These are phyloP conservation scores for Akanthomyces lecanii DNA, from an alignment of 2,329 filamentous ascomycete genomes.

Conservation along the genomic window DNA sequence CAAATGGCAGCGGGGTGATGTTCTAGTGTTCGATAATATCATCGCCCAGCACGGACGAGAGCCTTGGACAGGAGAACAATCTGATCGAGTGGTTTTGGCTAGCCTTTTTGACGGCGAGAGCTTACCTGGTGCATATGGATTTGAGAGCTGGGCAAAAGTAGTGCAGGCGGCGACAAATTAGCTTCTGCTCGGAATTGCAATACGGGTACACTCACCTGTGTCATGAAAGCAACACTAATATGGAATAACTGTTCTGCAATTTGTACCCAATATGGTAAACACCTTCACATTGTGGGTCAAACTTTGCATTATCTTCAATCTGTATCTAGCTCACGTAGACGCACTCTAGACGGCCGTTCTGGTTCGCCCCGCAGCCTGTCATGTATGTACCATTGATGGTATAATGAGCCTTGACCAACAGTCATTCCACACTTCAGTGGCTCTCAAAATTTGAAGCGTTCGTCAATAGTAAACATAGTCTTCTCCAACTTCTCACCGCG, in stretches of 20 bases:
- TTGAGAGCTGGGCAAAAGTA: slow-evolving; percentile 42
- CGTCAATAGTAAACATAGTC: slow-evolving; percentile 13
- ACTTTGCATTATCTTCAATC: too few species aligned
- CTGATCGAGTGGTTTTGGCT: slow-evolving; percentile 42
- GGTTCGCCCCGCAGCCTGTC: too few species aligned
- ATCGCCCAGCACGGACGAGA: slow-evolving; percentile 46
- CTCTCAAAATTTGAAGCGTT: not conserved
- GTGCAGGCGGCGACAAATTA: slow-evolving; percentile 33
- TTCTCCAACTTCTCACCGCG: slow-evolving; percentile 4
- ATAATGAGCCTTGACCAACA: too few species aligned
- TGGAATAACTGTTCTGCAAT: too few species aligned
- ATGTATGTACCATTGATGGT: too few species aligned
- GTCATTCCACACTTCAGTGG: too few species aligned
- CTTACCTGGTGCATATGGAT: slow-evolving; percentile 41
- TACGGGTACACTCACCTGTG: too few species aligned
- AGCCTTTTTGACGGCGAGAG: slow-evolving; percentile 43
- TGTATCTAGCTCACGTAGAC: too few species aligned
- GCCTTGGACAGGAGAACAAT: slow-evolving; percentile 44
- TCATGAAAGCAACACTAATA: too few species aligned
- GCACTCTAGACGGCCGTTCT: too few species aligned
- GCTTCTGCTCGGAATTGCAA: not conserved
- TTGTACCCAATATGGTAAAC: too few species aligned
- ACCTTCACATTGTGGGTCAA: too few species aligned
- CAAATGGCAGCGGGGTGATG: slow-evolving; percentile 43
- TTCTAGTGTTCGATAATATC: slow-evolving; percentile 45